These are phyloP conservation scores for Cyclocybe cylindracea DNA, from an alignment of 768 basidiomycete genomes.

Conservation along the genomic window DNA sequence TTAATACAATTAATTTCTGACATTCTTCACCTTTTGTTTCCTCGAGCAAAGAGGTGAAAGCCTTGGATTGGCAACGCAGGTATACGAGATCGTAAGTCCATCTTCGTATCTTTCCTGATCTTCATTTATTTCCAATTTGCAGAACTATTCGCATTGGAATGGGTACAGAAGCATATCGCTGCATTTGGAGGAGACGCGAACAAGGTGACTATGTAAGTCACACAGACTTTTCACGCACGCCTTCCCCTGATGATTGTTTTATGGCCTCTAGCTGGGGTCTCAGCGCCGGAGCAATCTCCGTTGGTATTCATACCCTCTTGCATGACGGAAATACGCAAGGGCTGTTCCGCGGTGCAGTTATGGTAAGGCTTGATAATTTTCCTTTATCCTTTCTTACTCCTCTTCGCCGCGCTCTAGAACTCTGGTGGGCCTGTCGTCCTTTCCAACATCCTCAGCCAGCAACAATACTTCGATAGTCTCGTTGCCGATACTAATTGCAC, in stretches of 20 bases:
- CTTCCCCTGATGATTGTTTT: not conserved
- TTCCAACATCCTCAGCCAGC: slow-evolving; percentile 9
- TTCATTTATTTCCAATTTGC: not conserved
- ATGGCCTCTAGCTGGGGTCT: slow-evolving; percentile 37
- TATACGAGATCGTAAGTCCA: slow-evolving; percentile 46
- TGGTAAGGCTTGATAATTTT: slow-evolving; percentile 19
- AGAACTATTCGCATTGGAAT: slow-evolving; percentile 50
- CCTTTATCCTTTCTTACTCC: not conserved
- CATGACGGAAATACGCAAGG: slow-evolving; percentile 27
- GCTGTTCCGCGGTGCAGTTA: slow-evolving; percentile 35
- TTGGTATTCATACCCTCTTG: slow-evolving; percentile 33
- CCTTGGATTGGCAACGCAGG: slow-evolving; percentile 47
- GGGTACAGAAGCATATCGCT: slow-evolving; percentile 54
- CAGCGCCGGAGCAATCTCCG: slow-evolving; percentile 44
- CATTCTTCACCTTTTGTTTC: slow-evolving; percentile 34
- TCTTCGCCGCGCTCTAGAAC: slow-evolving; percentile 14
- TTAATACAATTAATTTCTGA: too few relatives aligned
- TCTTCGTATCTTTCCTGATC: not conserved
- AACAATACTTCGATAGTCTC: slow-evolving; percentile 28
- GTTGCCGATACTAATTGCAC: slow-evolving; percentile 30
- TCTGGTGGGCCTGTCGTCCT: slow-evolving; percentile 15
- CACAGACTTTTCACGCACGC: not conserved
- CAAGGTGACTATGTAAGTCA: slow-evolving; percentile 41
- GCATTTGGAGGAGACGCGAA: slow-evolving; percentile 54
- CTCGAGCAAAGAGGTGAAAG: slow-evolving; percentile 39